phyloP scores from a whole-genome alignment of 2,329 filamentous ascomycete genomes.

The Cylindrodendrum hubeiense region DNA sequence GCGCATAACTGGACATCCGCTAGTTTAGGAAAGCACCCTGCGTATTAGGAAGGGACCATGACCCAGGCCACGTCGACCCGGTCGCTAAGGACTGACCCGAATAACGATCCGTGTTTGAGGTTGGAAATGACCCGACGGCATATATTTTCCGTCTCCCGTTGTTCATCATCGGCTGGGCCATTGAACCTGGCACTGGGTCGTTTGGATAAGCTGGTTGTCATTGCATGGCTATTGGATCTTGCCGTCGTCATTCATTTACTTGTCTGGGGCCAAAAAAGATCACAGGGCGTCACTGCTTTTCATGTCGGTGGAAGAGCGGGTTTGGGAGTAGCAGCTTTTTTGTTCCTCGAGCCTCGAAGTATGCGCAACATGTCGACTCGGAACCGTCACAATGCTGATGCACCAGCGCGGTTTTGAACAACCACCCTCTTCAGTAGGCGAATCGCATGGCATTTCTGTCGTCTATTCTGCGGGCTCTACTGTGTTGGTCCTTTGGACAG shows the following conservation, averaged over 20 bases:
- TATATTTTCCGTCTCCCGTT: neutral
- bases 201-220: neutral
- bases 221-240: neutral
- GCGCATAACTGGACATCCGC: no score
- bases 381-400: slow-evolving; percentile 34
- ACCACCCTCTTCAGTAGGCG: slow-evolving; percentile 35
- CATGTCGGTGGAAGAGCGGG: neutral
- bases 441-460: slow-evolving; percentile 40
- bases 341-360: slow-evolving; percentile 28
- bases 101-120: neutral
- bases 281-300: neutral
- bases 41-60: neutral
- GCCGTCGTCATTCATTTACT: neutral
- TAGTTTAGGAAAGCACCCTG: no score
- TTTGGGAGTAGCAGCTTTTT: slow-evolving; percentile 15
- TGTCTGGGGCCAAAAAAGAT: neutral
- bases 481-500: slow-evolving; percentile 37
- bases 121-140: neutral
- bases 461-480: slow-evolving; percentile 42
- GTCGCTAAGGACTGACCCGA: neutral
- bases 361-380: slow-evolving; percentile 37
- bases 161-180: neutral
- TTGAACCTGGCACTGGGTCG: neutral
- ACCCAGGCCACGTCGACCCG: neutral
- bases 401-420: slow-evolving; percentile 27